A percentile compares a stretch with the other conserved stretches of the same genome.
These are phyloP conservation scores for Chondrostereum purpureum DNA, from an alignment of 1,284 basidiomycete species.

Conservation along the genomic window DNA sequence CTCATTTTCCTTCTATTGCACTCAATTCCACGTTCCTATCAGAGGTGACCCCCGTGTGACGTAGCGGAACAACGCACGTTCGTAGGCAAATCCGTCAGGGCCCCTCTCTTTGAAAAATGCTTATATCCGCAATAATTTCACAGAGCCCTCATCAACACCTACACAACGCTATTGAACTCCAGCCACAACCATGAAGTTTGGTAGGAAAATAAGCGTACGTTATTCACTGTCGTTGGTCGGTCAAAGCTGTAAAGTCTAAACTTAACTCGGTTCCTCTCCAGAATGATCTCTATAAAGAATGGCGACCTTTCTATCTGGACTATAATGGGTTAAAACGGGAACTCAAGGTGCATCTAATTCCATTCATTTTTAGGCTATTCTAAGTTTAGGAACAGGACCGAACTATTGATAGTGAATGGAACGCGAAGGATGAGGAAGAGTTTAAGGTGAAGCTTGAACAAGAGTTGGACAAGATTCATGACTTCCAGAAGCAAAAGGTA, in stretches of 20 bases:
- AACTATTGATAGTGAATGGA: constrained; percentile 63
- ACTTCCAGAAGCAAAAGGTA: constrained; percentile 91
- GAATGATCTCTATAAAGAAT: constrained; percentile 84
- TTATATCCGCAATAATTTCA: too few species aligned
- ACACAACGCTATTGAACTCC: neutral
- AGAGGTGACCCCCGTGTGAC: too few species aligned
- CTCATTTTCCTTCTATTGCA: too few species aligned
- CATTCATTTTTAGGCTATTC: constrained; percentile 4
- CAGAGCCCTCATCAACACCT: too few species aligned
- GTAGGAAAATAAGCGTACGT: constrained; percentile 78
- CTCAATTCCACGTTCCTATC: too few species aligned
- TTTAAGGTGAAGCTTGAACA: constrained; percentile 77
- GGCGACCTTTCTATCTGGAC: constrained; percentile 86
- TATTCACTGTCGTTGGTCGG: constrained; percentile 5
- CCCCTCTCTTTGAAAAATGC: too few species aligned
- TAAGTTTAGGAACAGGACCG: constrained; percentile 41
- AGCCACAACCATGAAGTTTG: constrained; percentile 88
- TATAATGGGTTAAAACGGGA: constrained; percentile 87
- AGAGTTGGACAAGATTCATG: constrained; percentile 94
- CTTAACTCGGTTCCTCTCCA: constrained; percentile 23
- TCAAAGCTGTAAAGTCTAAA: constrained; percentile 1
- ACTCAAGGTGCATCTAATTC: constrained; percentile 57
- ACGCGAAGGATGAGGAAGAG: constrained; percentile 70
- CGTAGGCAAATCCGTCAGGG: too few species aligned
- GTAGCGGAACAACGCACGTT: too few species aligned